These are phyloP conservation scores for Coemansia sp. DNA, from an alignment of 192 early-diverging fungal species.

Conservation along the genomic window DNA sequence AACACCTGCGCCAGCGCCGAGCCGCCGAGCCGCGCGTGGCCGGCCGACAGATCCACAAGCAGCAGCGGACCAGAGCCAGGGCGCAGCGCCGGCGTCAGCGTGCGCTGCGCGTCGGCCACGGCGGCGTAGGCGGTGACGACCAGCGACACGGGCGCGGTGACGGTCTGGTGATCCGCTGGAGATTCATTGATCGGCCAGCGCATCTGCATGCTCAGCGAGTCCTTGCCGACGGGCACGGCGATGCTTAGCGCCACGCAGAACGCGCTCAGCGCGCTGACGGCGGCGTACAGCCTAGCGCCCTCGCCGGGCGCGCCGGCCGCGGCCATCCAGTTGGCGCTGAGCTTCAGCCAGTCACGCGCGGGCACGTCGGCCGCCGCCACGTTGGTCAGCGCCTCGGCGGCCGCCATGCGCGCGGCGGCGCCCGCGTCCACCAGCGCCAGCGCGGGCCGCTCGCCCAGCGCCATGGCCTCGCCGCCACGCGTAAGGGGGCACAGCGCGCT, in stretches of 20 bases:
- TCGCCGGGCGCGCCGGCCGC: conserved; percentile 88
- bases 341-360: conserved; percentile 65
- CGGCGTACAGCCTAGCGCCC: conserved; percentile 87
- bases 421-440: conserved; percentile 78
- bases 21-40: conserved; percentile 86
- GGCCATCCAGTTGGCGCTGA: conserved; percentile 99
- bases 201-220: conserved; percentile 99
- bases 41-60: conserved; percentile 79
- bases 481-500: conserved; percentile 58
- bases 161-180: conserved; percentile 39
- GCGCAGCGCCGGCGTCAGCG: conserved; percentile 84
- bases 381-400: conserved; percentile 91
- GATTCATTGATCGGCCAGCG: conserved; percentile 60
- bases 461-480: conserved; percentile 90
- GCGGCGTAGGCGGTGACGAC: conserved; percentile 91
- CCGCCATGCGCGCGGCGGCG: conserved; percentile 94
- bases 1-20: conserved; percentile 94
- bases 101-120: conserved; percentile 79
- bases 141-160: conserved; percentile 87
- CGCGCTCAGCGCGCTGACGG: conserved; percentile 89
- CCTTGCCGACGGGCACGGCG: conserved; percentile 97
- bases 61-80: conserved; percentile 51
- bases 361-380: conserved; percentile 81
- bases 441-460: conserved; percentile 93
- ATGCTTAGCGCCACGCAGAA: conserved; percentile 90